Evolutionary conservation across 805 yeast species (phyloP), one percentile per base, ranked within the genome.

Genomic region (Jamesozyma rosinii): DNA sequence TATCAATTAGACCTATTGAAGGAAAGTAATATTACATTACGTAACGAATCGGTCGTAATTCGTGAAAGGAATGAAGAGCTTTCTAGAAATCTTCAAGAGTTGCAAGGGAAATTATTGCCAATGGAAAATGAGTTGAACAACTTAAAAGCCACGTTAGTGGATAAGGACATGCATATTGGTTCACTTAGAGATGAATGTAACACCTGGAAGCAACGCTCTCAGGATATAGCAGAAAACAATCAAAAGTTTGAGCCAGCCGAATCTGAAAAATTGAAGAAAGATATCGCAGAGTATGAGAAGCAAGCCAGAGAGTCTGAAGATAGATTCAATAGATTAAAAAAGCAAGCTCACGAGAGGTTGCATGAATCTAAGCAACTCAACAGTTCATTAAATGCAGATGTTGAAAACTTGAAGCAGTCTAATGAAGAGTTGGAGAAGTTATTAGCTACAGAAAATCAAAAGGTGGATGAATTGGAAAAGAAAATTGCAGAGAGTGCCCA

Each of bases 1-100:
- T 73, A 78, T 44, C 82, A 81, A 49, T 59, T 83, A 58, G 77
- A 75, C 50, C 65, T 81, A 21, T 60, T 83, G 43, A 69, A 83
- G 41, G 90, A 83, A 58, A 80, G 86, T 51, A 83, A 83, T 52
- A 64, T 70, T 8, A 74, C 84, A 1, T 66, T 83, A 49, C 70
- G 89, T 40, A 66, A 67, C 43, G 85, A 80, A 42, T 63, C 69
- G 43, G 57, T 59, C 20, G 46, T 54, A 3, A 60, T 61, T 35
- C 44, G 57, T 19, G 49, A 54, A 14, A 62, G 57, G 41, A 62
- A 68, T 13, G 50, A 54, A 34, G 59, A 58, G 5, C 65, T 81
- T 33, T 76, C 76, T 52, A 38, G 47, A 2, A 62, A 71, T 47
- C 41, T 76, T 14, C 29, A 30, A 19, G 10, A 13, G 9, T 30